Evolutionary conservation across 2,329 filamentous ascomycete genomes (phyloP).

Genomic region (Ascochyta rabiei): DNA sequence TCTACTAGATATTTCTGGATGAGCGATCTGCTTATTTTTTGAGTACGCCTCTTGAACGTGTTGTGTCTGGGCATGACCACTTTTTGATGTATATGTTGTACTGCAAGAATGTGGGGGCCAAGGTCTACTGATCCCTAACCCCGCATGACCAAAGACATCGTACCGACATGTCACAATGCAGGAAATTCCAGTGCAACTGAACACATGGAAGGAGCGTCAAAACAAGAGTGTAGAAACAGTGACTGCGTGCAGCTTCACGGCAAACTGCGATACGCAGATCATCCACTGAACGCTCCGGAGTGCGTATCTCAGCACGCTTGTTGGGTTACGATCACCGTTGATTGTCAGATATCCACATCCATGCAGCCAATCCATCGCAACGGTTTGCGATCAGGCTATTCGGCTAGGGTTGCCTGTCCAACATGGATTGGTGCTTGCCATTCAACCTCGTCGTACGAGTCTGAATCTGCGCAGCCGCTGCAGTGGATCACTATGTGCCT

Average conservation of each 20-base stretch:
- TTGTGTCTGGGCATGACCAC: background rate
- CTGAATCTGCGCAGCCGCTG: no score
- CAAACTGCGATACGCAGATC: background rate
- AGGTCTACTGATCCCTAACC: background rate
- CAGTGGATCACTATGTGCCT: no score
- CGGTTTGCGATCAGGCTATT: slow-evolving; percentile 11
- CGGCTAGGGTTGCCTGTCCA: slow-evolving; percentile 9
- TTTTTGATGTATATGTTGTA: background rate
- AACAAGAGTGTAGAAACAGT: background rate
- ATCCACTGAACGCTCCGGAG: background rate
- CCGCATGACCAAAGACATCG: background rate
- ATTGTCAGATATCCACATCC: slow-evolving; percentile 14
- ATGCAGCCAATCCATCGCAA: slow-evolving; percentile 6
- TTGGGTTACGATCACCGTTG: background rate
- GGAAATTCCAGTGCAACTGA: background rate
- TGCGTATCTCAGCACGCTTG: background rate
- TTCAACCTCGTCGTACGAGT: slow-evolving; percentile 3
- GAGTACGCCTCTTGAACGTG: background rate
- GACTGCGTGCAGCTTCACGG: background rate
- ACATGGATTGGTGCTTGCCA: slow-evolving; percentile 7
- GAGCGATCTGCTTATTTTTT: background rate
- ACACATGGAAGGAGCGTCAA: background rate
- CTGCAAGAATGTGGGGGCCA: background rate
- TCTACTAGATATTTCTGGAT: background rate
- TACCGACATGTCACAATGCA: background rate